Conservation (phyloP, 257 asterid genomes). For the Plantago elongata region DNA sequence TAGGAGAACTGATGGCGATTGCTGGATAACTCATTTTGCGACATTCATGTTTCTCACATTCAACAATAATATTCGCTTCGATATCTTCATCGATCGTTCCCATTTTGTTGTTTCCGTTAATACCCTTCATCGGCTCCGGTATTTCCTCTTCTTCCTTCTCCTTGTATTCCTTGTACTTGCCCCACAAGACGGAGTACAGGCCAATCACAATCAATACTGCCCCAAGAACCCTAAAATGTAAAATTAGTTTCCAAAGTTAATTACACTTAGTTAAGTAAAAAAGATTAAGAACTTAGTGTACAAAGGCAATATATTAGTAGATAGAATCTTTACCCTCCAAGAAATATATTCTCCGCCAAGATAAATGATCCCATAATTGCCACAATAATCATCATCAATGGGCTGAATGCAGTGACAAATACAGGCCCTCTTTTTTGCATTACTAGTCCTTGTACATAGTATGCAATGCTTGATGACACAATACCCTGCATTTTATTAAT, state of each 20-base stretch:
- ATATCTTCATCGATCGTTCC: slow-evolving; percentile 27
- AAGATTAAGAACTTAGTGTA: neutral
- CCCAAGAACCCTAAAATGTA: slow-evolving; percentile 37
- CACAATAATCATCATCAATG: slow-evolving; percentile 87
- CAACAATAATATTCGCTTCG: slow-evolving; percentile 41
- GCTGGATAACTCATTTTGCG: slow-evolving; percentile 26
- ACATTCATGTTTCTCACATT: slow-evolving; percentile 24
- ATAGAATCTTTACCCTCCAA: slow-evolving; percentile 62
- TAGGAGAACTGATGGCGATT: slow-evolving; percentile 36
- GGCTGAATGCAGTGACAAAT: slow-evolving; percentile 84
- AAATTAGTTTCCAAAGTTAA: neutral
- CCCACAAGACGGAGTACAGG: slow-evolving; percentile 51
- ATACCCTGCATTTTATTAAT: slow-evolving; percentile 58
- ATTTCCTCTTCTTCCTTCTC: slow-evolving; percentile 36
- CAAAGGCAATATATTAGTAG: too few species aligned
- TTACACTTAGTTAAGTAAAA: neutral
- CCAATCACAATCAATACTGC: slow-evolving; percentile 48
- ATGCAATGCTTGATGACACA: slow-evolving; percentile 80
- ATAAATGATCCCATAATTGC: slow-evolving; percentile 92
- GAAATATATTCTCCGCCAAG: slow-evolving; percentile 63
- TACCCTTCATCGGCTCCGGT: slow-evolving; percentile 44
- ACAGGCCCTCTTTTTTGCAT: slow-evolving; percentile 85
- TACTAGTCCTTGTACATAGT: slow-evolving; percentile 84
- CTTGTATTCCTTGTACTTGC: slow-evolving; percentile 48
- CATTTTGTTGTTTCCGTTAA: slow-evolving; percentile 21